Conservation (phyloP, 2,329 filamentous ascomycete species). For the Penicillium carneum region DNA sequence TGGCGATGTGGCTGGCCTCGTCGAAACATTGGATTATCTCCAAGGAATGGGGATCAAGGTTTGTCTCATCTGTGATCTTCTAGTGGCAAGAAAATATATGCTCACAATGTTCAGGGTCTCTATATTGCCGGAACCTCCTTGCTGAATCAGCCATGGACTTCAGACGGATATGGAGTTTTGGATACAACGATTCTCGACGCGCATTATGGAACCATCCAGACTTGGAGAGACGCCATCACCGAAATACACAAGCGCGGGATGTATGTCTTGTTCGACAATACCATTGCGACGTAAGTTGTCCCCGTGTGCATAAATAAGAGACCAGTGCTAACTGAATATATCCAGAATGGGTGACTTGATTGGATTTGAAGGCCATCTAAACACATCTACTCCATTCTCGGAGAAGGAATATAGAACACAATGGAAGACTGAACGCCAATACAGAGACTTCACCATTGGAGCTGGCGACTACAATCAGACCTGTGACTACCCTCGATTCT, state of each 20-base stretch:
- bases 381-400: slow-evolving; percentile 63
- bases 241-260: slow-evolving; percentile 68
- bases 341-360: slow-evolving; percentile 64
- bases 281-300: slow-evolving; percentile 64
- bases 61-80: slow-evolving; percentile 5
- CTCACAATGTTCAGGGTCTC: slow-evolving; percentile 54
- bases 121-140: slow-evolving; percentile 70
- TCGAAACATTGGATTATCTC: slow-evolving; percentile 69
- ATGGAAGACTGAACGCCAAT: slow-evolving; percentile 63
- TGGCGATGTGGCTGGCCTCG: slow-evolving; percentile 65
- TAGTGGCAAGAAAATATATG: slow-evolving; percentile 6
- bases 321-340: not conserved
- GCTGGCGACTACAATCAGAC: slow-evolving; percentile 60
- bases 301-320: too few species aligned
- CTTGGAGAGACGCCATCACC: slow-evolving; percentile 64
- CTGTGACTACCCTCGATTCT: slow-evolving; percentile 68
- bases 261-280: slow-evolving; percentile 72
- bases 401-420: slow-evolving; percentile 63
- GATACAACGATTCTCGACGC: slow-evolving; percentile 69
- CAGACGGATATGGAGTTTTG: slow-evolving; percentile 66
- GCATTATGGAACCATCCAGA: slow-evolving; percentile 66
- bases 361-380: slow-evolving; percentile 68
- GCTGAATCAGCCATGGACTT: slow-evolving; percentile 70
- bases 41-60: slow-evolving; percentile 70
- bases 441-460: slow-evolving; percentile 64